These are phyloP conservation scores for Termitomyces sp. DNA, from an alignment of 768 basidiomycete genomes.

Conservation along the genomic window DNA sequence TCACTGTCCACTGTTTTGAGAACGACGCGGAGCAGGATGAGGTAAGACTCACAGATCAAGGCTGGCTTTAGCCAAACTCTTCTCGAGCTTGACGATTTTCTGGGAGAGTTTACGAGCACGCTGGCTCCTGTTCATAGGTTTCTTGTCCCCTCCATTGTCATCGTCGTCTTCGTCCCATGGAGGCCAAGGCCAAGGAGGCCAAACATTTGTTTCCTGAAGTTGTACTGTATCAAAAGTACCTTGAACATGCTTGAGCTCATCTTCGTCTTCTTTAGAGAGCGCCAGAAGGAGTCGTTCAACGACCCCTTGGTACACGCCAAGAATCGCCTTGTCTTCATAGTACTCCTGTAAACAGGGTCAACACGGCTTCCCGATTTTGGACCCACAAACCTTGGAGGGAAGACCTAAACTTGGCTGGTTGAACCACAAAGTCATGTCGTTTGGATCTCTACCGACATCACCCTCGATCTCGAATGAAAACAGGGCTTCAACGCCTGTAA, in stretches of 20 bases:
- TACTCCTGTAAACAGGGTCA: conserved; percentile 57
- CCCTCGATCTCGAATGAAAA: conserved; percentile 87
- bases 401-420: conserved; percentile 77
- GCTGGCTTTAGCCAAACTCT: conserved; percentile 68
- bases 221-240: conserved; percentile 17
- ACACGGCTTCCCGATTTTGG: background rate
- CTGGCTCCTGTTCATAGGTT: conserved; percentile 46
- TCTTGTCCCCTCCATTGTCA: conserved; percentile 36
- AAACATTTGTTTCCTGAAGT: conserved; percentile 42
- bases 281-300: conserved; percentile 61
- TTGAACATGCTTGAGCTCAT: conserved; percentile 10
- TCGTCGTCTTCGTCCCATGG: conserved; percentile 73
- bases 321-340: conserved; percentile 70
- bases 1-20: conserved; percentile 35
- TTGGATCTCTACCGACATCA: conserved; percentile 82
- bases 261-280: conserved; percentile 44
- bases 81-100: conserved; percentile 74
- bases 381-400: conserved; percentile 68
- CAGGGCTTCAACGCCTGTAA: conserved; percentile 66
- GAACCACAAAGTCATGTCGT: conserved; percentile 82
- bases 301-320: conserved; percentile 66
- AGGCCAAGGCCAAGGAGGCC: conserved; percentile 85
- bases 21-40: background rate
- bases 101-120: conserved; percentile 61
- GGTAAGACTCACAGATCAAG: conserved; percentile 61